Evolutionary conservation across 2,329 filamentous ascomycete genomes (phyloP), one percentile per base, ranked within the genome.

Genomic region (Apiospora arundinis): DNA sequence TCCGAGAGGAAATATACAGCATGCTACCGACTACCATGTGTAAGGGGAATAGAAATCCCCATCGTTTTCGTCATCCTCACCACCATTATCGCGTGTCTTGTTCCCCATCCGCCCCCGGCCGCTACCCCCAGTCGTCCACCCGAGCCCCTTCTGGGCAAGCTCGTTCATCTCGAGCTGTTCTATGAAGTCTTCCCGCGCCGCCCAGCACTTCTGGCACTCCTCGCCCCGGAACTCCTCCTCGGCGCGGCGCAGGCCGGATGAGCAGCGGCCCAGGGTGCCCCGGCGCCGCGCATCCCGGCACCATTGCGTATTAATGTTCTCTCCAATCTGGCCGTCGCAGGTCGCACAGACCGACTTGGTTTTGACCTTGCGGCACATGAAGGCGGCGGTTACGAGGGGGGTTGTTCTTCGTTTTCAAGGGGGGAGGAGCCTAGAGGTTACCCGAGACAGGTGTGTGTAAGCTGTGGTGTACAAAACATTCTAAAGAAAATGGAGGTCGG

Each of bases 211-310:
- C 44, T 67, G 23, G 56, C 75, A 75, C 70, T 75, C 74, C 40
- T 72, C 68, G n/a, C 74, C 72, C 25, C 73, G 66, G 37, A 71
- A 75, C 69, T 75, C 74, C 42, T 75, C 71, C 48, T 76, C 71
- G 25, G 46, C 68, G 14, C 69, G 70, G 18, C 70, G 45, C 18
- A 71, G 46, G 40, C 75, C 73, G 16, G 44, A 60, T 4, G 52
- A 56, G 46, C 74, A 76, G 5, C 71, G 72, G 14, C 74, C 75
- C 60, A 76, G 73, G 3, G 18, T 21, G 16, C 72, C 70, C 52
- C 70, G 72, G 14, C 70, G 67, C 23, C 70, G 68, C 3, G 73
- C 71, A 6, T 74, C 73, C 3, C 63, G 49, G 56, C 72, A 77
- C 72, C 72, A 73, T 40, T 73, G 69, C 48, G 72, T 68, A 46